Evolutionary conservation across 2,329 filamentous ascomycete species (phyloP).

Genomic region (Aspergillus alliaceus): DNA sequence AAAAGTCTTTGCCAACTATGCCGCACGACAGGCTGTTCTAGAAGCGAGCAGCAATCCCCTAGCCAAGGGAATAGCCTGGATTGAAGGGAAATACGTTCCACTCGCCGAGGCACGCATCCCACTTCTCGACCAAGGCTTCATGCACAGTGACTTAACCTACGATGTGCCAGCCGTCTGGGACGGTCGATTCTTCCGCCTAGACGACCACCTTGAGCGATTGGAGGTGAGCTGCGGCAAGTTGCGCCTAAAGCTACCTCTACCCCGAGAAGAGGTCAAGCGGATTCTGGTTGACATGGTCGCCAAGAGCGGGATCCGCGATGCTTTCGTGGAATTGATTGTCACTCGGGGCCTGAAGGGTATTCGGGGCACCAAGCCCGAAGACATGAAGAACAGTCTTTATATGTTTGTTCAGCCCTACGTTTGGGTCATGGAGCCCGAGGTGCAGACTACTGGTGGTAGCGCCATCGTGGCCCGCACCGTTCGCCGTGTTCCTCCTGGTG

Average conservation of each 20-base stretch:
- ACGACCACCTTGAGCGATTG: conserved; percentile 50
- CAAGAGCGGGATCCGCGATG: conserved; percentile 50
- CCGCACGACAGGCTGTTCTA: conserved; percentile 31
- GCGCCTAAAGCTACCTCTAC: conserved; percentile 45
- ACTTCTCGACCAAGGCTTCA: conserved; percentile 53
- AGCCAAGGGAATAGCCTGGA: conserved; percentile 50
- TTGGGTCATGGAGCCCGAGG: conserved; percentile 51
- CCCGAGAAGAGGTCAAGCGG: conserved; percentile 39
- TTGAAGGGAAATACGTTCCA: conserved; percentile 46
- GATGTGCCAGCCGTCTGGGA: conserved; percentile 56
- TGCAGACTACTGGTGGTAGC: conserved; percentile 42
- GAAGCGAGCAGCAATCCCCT: conserved; percentile 39
- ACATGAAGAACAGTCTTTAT: conserved; percentile 46
- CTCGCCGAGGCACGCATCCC: conserved; percentile 52
- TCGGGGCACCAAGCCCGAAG: conserved; percentile 34
- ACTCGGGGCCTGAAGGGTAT: conserved; percentile 50
- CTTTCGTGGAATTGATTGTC: conserved; percentile 53
- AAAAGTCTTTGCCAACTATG: conserved; percentile 43
- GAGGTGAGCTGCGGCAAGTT: conserved; percentile 49
- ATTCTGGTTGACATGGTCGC: conserved; percentile 48
- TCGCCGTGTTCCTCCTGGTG: conserved; percentile 45
- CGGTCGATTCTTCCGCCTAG: conserved; percentile 53
- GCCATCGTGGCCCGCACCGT: conserved; percentile 51
- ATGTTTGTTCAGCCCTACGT: conserved; percentile 52
- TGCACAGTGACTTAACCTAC: conserved; percentile 55